Percentiles rank a stretch among this genome's conserved stretches.
Evolutionary conservation across 1,284 basidiomycete genomes (phyloP).

Genomic region (Anthracocystis walkeri): DNA sequence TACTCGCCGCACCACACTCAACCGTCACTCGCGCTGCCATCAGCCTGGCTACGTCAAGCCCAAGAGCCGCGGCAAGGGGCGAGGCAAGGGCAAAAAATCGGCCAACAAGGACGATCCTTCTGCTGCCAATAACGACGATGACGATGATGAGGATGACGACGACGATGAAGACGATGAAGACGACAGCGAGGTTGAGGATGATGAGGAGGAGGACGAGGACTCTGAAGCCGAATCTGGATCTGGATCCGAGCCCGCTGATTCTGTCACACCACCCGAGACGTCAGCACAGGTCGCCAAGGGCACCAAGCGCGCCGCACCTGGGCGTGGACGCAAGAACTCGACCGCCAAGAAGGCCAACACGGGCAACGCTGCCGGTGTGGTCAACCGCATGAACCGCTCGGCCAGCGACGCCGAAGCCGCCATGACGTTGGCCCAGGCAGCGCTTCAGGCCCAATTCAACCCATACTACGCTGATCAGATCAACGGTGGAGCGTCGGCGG

Average conservation of each 20-base stretch:
- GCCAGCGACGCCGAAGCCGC: slow-evolving; percentile 61
- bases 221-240: slow-evolving; percentile 38
- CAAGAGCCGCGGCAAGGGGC: slow-evolving; percentile 52
- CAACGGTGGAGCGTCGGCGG: slow-evolving; percentile 15
- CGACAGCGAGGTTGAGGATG: slow-evolving; percentile 37
- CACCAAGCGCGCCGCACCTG: slow-evolving; percentile 40
- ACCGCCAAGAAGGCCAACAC: slow-evolving; percentile 47
- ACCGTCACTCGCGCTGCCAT: slow-evolving; percentile 66
- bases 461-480: slow-evolving; percentile 48
- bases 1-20: slow-evolving; percentile 68
- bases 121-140: slow-evolving; percentile 26
- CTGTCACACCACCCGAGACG: slow-evolving; percentile 36
- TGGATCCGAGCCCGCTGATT: slow-evolving; percentile 38
- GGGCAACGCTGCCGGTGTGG: slow-evolving; percentile 38
- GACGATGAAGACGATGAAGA: slow-evolving; percentile 56
- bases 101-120: slow-evolving; percentile 22
- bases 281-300: slow-evolving; percentile 43
- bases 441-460: slow-evolving; percentile 55
- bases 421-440: slow-evolving; percentile 59
- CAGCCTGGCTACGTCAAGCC: slow-evolving; percentile 61
- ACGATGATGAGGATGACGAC: slow-evolving; percentile 54
- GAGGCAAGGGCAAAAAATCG: slow-evolving; percentile 53
- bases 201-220: slow-evolving; percentile 20
- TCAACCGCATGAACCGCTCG: slow-evolving; percentile 51
- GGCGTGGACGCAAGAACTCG: slow-evolving; percentile 45